Evolutionary conservation across 2,329 filamentous ascomycete genomes (phyloP).

Genomic region (Ceratocystis harringtonii): DNA sequence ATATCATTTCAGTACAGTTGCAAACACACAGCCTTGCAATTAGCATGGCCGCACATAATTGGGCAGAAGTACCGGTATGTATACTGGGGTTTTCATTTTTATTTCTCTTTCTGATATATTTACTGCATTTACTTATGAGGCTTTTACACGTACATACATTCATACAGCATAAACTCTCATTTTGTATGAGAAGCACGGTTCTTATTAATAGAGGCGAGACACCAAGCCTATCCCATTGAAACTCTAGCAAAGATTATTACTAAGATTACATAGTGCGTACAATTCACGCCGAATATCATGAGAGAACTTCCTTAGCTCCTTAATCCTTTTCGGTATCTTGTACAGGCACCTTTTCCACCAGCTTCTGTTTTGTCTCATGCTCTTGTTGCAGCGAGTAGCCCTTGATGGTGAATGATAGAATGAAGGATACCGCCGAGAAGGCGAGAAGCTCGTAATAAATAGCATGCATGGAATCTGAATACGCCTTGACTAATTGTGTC

Average conservation of each 20-base stretch:
- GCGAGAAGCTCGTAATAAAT: slow-evolving; percentile 25
- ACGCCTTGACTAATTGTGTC: slow-evolving; percentile 23
- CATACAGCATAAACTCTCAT: no score
- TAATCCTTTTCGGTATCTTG: background rate
- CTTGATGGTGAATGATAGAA: slow-evolving; percentile 24
- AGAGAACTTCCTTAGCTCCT: background rate
- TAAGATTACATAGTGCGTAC: slow-evolving; percentile 33
- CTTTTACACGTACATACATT: slow-evolving; percentile 28
- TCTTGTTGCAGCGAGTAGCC: slow-evolving; percentile 24
- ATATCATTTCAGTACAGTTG: background rate
- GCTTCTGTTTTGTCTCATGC: slow-evolving; percentile 21
- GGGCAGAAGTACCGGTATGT: background rate
- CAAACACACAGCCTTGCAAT: no score
- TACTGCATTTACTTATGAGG: slow-evolving; percentile 1
- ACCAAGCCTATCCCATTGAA: background rate
- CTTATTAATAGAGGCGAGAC: background rate
- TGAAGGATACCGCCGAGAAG: slow-evolving; percentile 22
- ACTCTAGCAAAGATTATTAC: background rate
- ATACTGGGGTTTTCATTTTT: background rate
- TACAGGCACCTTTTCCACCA: slow-evolving; percentile 5
- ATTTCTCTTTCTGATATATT: background rate
- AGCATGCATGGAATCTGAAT: slow-evolving; percentile 23
- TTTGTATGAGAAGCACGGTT: background rate
- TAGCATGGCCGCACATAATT: background rate
- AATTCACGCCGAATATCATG: slow-evolving; percentile 34